Percentiles rank a stretch among this genome's conserved stretches.
Evolutionary conservation across 2,329 filamentous ascomycete species (phyloP).

Genomic region (Phialophora expanda): DNA sequence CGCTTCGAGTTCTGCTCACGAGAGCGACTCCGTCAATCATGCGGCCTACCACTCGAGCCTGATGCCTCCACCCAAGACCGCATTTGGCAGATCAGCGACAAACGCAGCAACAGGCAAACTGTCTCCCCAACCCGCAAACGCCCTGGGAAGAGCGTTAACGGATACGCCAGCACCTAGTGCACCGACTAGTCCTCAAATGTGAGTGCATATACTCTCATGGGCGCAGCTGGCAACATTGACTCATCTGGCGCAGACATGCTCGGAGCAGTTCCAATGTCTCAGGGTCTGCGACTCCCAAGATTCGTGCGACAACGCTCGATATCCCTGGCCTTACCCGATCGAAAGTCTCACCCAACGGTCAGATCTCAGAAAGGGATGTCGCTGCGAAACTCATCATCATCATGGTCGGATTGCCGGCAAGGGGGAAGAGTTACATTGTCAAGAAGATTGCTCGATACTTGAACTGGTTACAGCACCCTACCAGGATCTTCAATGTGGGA

Average conservation of each 20-base stretch:
- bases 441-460: constrained; percentile 96
- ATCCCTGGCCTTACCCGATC: constrained; percentile 96
- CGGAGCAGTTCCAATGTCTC: constrained; percentile 76
- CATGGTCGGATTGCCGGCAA: constrained; percentile 94
- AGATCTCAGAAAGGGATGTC: constrained; percentile 91
- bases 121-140: constrained; percentile 41
- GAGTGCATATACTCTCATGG: constrained; percentile 43
- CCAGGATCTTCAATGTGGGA: constrained; percentile 95
- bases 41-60: constrained; percentile 33
- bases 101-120: constrained; percentile 20
- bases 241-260: constrained; percentile 34
- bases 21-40: constrained; percentile 31
- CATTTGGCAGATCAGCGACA: constrained; percentile 31
- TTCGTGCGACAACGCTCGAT: constrained; percentile 91
- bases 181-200: constrained; percentile 67
- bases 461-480: constrained; percentile 96
- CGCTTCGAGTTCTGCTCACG: constrained; percentile 27
- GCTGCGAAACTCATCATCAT: constrained; percentile 96
- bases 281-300: constrained; percentile 75
- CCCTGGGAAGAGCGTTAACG: constrained; percentile 61
- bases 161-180: constrained; percentile 69
- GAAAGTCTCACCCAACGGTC: constrained; percentile 91
- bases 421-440: constrained; percentile 98
- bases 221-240: constrained; percentile 11
- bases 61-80: constrained; percentile 36